Evolutionary conservation across 2,329 filamentous ascomycete species (phyloP), one percentile per base, ranked within the genome.

Genomic region (Chaetomiaceae sp.): DNA sequence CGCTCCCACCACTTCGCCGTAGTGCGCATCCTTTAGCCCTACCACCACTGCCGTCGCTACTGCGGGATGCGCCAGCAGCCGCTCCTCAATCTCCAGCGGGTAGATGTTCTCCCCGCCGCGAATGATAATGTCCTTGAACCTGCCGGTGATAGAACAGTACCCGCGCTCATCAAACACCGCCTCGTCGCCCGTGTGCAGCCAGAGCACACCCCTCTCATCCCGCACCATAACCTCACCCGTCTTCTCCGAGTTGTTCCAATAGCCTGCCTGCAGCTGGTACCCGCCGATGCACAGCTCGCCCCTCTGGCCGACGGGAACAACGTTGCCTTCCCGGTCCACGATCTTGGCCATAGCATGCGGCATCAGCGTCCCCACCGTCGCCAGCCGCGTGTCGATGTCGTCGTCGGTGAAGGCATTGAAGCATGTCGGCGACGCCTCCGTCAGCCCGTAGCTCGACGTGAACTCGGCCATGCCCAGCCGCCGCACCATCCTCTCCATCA

Each of bases 81-180:
- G 75, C 62, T 86, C 83, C 64, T 88, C 84, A 49, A 88, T 86
- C 60, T 88, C 84, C 18, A 87, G 73, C 1, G 84, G 84, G 59
- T 87, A 86, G 61, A 74, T 78, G 64, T 88, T 88, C 64, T 87
- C 83, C 38, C 84, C 84, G 45, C 83, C 84, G 57, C 84, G 71
- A 50, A 88, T 88, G 48, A 88, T 87, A 29, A 88, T 87, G 49
- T 89, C 85, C 67, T 88, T 88, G 66, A 87, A 86, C 17, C 84
- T 71, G 1, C 85, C 84, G 0, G 84, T 88, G 55, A 89, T 88
- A 6, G 71, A 74, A 55, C 83, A 87, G 59, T 86, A 86, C 0
- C 83, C 84, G 8, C 79, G 66, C 27, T 79, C 75, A 48, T 88
- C 83, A 47, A 82, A 79, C 6, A 83, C 71, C 27, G 87, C 75